A percentile compares a stretch with the other conserved stretches of the same genome.
These are phyloP conservation scores for Oidium heveae DNA, from an alignment of 2,329 filamentous ascomycete species.

Conservation along the genomic window DNA sequence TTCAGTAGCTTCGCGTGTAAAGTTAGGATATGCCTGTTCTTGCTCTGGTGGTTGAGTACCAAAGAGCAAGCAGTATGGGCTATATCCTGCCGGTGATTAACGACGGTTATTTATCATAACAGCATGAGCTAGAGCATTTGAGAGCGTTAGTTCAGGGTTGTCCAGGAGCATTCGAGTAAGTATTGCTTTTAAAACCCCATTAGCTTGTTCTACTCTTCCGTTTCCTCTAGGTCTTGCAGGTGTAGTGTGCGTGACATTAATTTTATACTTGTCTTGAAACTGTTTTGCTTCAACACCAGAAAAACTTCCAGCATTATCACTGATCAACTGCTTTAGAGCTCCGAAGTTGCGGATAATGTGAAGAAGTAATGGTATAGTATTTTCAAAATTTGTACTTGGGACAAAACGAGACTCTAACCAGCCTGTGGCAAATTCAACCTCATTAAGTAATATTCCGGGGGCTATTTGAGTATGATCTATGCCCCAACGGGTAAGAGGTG, in stretches of 20 bases:
- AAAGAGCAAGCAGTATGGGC: neutral
- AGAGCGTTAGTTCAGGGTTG: neutral
- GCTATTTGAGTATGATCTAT: neutral
- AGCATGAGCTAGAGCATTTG: neutral
- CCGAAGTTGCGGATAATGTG: neutral
- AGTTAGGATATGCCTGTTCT: neutral
- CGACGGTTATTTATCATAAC: neutral
- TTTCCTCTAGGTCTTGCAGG: neutral
- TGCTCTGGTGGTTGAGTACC: neutral
- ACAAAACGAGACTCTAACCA: neutral
- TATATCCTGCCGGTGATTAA: neutral
- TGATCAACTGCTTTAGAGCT: neutral
- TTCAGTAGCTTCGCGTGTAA: neutral
- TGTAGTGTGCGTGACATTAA: neutral
- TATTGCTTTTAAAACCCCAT: neutral
- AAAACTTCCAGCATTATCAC: neutral
- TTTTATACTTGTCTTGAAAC: neutral
- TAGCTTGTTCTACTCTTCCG: neutral
- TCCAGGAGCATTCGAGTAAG: neutral
- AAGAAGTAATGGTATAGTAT: neutral
- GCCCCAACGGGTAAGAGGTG: neutral
- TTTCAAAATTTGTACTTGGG: no score
- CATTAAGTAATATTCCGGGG: neutral
- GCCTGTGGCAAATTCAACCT: neutral
- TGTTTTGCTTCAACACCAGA: neutral